Conservation (phyloP, 768 basidiomycete genomes). For the Suillus spraguei region DNA sequence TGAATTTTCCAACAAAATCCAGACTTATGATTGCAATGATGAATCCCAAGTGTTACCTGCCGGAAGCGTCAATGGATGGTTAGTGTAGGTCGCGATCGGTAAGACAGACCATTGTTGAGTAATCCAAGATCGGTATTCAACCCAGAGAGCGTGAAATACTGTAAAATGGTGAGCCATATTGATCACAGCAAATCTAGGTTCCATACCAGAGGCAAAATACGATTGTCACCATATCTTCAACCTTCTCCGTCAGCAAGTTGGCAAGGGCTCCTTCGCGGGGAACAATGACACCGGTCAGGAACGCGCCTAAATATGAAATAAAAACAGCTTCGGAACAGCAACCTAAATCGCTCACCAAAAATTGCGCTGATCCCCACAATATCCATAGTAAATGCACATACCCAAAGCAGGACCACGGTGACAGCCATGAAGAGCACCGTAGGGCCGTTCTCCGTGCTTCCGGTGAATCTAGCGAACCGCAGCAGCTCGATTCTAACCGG, state of each 20-base stretch:
- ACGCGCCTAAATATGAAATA: slow-evolving; percentile 57
- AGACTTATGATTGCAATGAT: slow-evolving; percentile 75
- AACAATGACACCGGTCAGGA: slow-evolving; percentile 79
- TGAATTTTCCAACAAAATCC: slow-evolving; percentile 89
- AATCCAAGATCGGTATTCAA: slow-evolving; percentile 87
- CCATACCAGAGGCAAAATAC: slow-evolving; percentile 86
- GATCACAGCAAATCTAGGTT: background rate
- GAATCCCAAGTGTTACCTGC: slow-evolving; percentile 82
- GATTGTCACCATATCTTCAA: slow-evolving; percentile 92
- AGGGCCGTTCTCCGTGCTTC: slow-evolving; percentile 80
- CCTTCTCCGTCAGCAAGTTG: slow-evolving; percentile 83
- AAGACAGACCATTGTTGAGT: slow-evolving; percentile 64
- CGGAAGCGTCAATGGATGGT: background rate
- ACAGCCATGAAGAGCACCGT: slow-evolving; percentile 88
- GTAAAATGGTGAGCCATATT: slow-evolving; percentile 5
- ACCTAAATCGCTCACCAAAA: slow-evolving; percentile 56
- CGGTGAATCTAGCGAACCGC: slow-evolving; percentile 77
- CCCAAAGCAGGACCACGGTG: slow-evolving; percentile 81
- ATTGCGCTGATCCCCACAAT: slow-evolving; percentile 93
- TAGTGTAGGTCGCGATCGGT: background rate
- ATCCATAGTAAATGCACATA: slow-evolving; percentile 90
- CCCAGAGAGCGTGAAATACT: slow-evolving; percentile 95
- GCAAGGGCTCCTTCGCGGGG: slow-evolving; percentile 88
- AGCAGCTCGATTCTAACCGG: slow-evolving; percentile 60
- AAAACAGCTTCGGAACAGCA: background rate